phyloP scores from a whole-genome alignment of 2,329 filamentous ascomycete species.

The Coniochaeta sp. region DNA sequence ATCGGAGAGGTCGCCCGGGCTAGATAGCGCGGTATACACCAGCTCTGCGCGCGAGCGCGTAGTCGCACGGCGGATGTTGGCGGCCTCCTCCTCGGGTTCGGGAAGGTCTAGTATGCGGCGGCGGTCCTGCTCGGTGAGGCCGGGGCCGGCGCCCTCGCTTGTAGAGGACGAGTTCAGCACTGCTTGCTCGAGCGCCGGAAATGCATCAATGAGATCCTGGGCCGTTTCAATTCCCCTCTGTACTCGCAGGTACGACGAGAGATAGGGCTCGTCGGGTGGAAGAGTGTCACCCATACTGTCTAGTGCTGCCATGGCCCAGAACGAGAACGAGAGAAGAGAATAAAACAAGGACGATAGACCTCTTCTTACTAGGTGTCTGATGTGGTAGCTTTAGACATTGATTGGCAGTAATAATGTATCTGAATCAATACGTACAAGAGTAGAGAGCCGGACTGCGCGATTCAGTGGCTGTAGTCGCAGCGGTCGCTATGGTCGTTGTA shows the following conservation, averaged over 20 bases:
- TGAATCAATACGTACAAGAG: neutral
- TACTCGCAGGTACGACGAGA: neutral
- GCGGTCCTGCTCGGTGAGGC: neutral
- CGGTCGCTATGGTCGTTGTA: neutral
- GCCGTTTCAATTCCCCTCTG: neutral
- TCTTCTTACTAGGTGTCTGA: neutral
- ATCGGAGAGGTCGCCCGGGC: conserved; percentile 3
- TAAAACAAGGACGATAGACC: neutral
- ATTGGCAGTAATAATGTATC: neutral
- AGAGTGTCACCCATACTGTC: neutral
- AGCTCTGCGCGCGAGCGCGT: neutral
- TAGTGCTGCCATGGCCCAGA: neutral
- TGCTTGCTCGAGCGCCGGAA: neutral
- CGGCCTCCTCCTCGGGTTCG: neutral
- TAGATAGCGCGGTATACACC: neutral
- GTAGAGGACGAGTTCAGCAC: neutral
- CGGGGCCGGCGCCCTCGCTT: neutral
- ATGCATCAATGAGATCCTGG: neutral
- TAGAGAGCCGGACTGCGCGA: neutral
- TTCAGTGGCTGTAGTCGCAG: no score
- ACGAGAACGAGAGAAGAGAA: neutral
- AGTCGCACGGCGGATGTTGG: neutral
- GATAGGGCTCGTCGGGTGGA: neutral
- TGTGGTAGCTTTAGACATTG: neutral
- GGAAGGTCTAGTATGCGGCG: neutral